Evolutionary conservation across 75 land plant genomes (phyloP).

Genomic region (Picea sitchensis): DNA sequence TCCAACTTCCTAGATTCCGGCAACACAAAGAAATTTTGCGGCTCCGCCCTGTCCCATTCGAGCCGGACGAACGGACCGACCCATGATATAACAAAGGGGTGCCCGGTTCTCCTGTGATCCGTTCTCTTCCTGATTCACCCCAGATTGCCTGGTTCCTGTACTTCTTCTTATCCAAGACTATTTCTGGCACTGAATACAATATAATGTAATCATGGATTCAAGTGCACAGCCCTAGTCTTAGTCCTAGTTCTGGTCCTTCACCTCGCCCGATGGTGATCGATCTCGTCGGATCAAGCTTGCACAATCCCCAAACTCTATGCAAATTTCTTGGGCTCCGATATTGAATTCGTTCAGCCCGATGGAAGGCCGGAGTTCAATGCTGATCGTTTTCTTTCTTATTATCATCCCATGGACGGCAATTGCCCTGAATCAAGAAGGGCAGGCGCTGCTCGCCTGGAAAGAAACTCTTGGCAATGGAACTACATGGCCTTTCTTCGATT

Average conservation of each 20-base stretch:
- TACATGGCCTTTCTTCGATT: neutral
- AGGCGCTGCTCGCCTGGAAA: neutral
- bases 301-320: neutral
- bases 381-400: neutral
- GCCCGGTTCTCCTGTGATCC: no score
- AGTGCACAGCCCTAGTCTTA: no score
- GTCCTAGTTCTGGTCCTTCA: neutral
- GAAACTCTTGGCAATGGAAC: neutral
- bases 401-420: neutral
- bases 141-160: no score
- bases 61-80: no score
- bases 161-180: no score
- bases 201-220: no score
- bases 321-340: conserved; percentile 1
- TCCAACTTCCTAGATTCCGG: no score
- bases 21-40: no score
- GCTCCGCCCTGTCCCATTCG: no score
- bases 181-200: no score
- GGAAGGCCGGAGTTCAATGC: conserved; percentile 2
- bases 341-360: conserved; percentile 7
- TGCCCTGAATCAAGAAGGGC: neutral
- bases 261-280: conserved; percentile 11
- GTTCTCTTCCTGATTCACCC: no score
- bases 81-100: no score
- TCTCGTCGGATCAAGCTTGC: neutral